Evolutionary conservation across 106 monocot genomes (phyloP).

Genomic region (Dendrobium chrysotoxum): DNA sequence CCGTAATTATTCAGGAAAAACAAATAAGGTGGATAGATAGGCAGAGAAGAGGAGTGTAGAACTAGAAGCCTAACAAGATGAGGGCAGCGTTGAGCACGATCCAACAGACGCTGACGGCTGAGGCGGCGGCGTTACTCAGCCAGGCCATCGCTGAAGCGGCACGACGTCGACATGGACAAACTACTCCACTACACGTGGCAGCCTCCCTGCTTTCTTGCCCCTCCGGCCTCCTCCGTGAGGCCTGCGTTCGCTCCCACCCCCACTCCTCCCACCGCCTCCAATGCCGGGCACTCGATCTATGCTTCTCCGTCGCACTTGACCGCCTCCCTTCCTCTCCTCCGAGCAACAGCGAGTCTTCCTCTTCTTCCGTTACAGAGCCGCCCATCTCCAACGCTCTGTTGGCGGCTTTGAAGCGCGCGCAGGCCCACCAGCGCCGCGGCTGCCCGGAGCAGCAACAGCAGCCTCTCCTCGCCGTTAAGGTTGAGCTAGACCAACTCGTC

Average conservation of each 20-base stretch:
- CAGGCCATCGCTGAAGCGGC: constrained; percentile 49
- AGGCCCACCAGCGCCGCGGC: constrained; percentile 68
- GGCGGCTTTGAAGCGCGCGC: constrained; percentile 85
- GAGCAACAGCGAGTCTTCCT: not conserved
- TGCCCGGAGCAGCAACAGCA: constrained; percentile 74
- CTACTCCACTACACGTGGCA: constrained; percentile 75
- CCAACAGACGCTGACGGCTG: constrained; percentile 63
- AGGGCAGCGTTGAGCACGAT: constrained; percentile 48
- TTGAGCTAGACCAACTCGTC: constrained; percentile 72
- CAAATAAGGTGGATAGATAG: too few relatives aligned
- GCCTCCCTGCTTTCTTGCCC: constrained; percentile 53
- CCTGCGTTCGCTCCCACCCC: constrained; percentile 57
- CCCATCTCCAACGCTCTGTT: constrained; percentile 78
- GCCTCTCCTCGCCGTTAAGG: constrained; percentile 75
- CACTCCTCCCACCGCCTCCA: constrained; percentile 59
- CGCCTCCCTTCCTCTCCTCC: constrained; percentile 36
- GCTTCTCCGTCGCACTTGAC: constrained; percentile 89
- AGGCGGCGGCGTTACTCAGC: constrained; percentile 41
- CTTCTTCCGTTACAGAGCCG: constrained; percentile 18
- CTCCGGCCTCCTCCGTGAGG: constrained; percentile 44
- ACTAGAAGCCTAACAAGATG: constrained; percentile 18
- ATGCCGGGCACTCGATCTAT: constrained; percentile 87
- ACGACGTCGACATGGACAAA: constrained; percentile 50
- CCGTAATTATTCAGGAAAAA: too few relatives aligned
- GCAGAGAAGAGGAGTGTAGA: not conserved